phyloP scores from a whole-genome alignment of 2,329 filamentous ascomycete genomes.

The Fusarium chaquense region DNA sequence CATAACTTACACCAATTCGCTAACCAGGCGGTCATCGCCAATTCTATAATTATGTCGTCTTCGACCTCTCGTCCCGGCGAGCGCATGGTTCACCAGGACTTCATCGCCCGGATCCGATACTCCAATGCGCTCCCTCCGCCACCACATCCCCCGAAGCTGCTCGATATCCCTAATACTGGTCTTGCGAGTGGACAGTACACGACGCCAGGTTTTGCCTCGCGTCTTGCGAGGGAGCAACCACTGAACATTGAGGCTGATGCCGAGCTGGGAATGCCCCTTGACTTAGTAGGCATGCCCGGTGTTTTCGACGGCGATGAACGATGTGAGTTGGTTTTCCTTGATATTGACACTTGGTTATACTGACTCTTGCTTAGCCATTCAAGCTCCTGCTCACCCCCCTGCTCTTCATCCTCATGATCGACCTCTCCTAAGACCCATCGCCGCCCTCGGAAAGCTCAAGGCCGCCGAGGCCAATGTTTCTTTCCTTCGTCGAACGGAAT shows the following conservation, averaged over 20 bases:
- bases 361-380: conserved; percentile 73
- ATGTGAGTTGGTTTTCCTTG: conserved; percentile 64
- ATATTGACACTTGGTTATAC: neutral
- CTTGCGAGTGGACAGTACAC: conserved; percentile 90
- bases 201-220: conserved; percentile 87
- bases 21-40: conserved; percentile 28
- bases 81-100: conserved; percentile 87
- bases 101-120: conserved; percentile 95
- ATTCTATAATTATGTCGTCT: conserved; percentile 37
- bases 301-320: conserved; percentile 96
- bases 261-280: conserved; percentile 96
- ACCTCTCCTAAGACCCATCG: conserved; percentile 83
- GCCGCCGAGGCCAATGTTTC: conserved; percentile 82
- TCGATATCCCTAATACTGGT: conserved; percentile 95
- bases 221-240: conserved; percentile 89
- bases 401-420: conserved; percentile 86
- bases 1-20: conserved; percentile 1
- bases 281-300: conserved; percentile 92
- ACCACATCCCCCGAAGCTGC: conserved; percentile 93
- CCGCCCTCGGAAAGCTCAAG: conserved; percentile 86
- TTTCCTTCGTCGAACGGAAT: conserved; percentile 95
- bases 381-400: conserved; percentile 78
- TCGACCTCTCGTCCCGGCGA: conserved; percentile 59
- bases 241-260: conserved; percentile 97
- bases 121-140: conserved; percentile 96